These are phyloP conservation scores for Colletotrichum nymphaeae DNA, from an alignment of 2,329 filamentous ascomycete species.

Conservation along the genomic window DNA sequence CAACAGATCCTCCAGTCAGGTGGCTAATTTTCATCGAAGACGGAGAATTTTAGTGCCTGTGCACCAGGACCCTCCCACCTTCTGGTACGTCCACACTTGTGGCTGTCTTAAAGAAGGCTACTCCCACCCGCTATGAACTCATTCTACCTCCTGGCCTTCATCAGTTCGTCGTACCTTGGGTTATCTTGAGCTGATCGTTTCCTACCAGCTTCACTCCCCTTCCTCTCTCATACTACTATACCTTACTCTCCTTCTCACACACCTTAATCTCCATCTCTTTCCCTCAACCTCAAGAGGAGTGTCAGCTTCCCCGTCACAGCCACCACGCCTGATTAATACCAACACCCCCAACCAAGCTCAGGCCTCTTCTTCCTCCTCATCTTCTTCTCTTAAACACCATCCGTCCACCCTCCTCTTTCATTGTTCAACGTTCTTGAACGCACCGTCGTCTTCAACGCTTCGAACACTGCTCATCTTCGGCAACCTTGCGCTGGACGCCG, in stretches of 20 bases:
- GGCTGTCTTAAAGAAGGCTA: slow-evolving; percentile 41
- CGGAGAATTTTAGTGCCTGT: slow-evolving; percentile 40
- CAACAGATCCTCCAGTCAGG: slow-evolving; percentile 39
- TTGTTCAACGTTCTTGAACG: slow-evolving; percentile 12
- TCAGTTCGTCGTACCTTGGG: slow-evolving; percentile 37
- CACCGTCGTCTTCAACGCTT: slow-evolving; percentile 25
- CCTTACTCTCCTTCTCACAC: neutral
- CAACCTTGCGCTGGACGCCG: slow-evolving; percentile 36
- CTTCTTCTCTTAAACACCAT: slow-evolving; percentile 19
- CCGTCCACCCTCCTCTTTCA: slow-evolving; percentile 13
- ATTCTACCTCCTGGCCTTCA: slow-evolving; percentile 32
- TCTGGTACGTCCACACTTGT: slow-evolving; percentile 37
- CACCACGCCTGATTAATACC: slow-evolving; percentile 33
- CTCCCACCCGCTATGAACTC: slow-evolving; percentile 39
- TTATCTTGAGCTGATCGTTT: slow-evolving; percentile 36
- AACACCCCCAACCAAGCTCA: slow-evolving; percentile 31
- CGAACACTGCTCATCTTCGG: slow-evolving; percentile 34
- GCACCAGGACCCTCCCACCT: slow-evolving; percentile 38
- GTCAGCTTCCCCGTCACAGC: slow-evolving; percentile 17
- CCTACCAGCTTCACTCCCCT: slow-evolving; percentile 31
- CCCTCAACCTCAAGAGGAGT: neutral
- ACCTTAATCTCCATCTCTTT: neutral
- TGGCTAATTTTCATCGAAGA: slow-evolving; percentile 38
- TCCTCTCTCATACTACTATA: neutral
- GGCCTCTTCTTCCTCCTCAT: slow-evolving; percentile 23